Evolutionary conservation across 495 filamentous ascomycete genomes (phyloP), one percentile per base, ranked within the genome.

Genomic region (Opeltia flavorubescens): DNA sequence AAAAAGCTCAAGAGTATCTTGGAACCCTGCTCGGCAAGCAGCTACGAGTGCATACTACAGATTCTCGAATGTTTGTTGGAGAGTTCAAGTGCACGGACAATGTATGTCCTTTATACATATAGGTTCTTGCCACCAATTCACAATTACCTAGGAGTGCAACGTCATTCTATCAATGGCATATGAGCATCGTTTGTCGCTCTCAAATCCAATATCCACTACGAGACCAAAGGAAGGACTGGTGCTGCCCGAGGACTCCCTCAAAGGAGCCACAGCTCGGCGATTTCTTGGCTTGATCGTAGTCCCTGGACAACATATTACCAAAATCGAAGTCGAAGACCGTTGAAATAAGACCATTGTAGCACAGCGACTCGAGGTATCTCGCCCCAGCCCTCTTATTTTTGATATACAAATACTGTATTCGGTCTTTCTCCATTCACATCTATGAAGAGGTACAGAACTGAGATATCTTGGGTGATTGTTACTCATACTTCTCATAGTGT

Each of bases 41-140:
- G 8, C 64, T 98, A 31, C 82, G 89, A 50, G 68, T 96, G 43
- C 78, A 85, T 54, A 84, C 82, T 23, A 84, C 80, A 4, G 91
- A 96, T 60, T 72, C 68, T 23, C 84, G 91, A 34, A 82, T 95
- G 67, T 98, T 96, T 62, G 70, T 86, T 30, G 91, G 91, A 28
- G 68, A 75, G 48, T 84, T 98, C 66, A 95, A 89, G 63, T 96
- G 93, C 64, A 94, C 87, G 18, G 91, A 98, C 67, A 78, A 83
- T 43, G 91, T 94, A 54, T 36, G 70, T 66, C 15, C 4, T 2
- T 3, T 13, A 13, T 27, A 5, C 24, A n/a, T 42, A 15, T 24
- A 29, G 4, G 12, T n/a, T 7, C 33, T 17, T 49, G 13, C 43
- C 20, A 18, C 28, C 24, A 17, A 15, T 17, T 46, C 13, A 35